phyloP scores from a whole-genome alignment of 176 grass and related monocot species.

The Lolium perenne region DNA sequence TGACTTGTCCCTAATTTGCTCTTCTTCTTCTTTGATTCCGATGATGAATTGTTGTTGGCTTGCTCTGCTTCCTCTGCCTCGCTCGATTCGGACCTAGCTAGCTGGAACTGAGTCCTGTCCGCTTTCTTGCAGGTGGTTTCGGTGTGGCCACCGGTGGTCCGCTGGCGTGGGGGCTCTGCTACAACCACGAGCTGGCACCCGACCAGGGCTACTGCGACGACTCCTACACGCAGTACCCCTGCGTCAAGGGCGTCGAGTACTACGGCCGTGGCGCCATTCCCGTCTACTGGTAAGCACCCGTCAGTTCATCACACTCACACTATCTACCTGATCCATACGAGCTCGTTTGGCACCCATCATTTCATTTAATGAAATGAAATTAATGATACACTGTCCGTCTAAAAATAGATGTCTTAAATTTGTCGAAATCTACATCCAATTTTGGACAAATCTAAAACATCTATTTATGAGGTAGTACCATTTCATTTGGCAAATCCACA shows the following conservation, averaged over 20 bases:
- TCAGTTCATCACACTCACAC: background rate
- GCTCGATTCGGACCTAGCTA: background rate
- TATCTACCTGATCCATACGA: background rate
- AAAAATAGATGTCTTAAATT: too few species aligned
- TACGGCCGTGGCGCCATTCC: conserved; percentile 86
- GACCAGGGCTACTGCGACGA: conserved; percentile 68
- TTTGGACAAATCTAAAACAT: too few species aligned
- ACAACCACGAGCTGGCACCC: conserved; percentile 84
- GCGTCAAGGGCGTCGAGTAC: conserved; percentile 77
- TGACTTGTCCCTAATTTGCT: background rate
- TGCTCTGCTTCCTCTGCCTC: background rate
- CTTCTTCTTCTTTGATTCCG: background rate
- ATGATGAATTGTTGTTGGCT: background rate
- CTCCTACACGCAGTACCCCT: conserved; percentile 60
- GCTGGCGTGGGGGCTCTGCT: conserved; percentile 84
- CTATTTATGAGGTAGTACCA: too few species aligned
- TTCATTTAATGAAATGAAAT: too few species aligned
- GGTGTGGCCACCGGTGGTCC: conserved; percentile 80
- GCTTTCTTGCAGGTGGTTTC: conserved; percentile 56
- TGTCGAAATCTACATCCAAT: too few species aligned
- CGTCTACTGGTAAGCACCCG: conserved; percentile 62
- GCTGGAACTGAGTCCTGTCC: background rate
- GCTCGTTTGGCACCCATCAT: too few species aligned
- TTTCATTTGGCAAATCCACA: too few species aligned
- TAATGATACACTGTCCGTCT: too few species aligned